These are phyloP conservation scores for Bruguiera sexangula DNA, from an alignment of 345 rosid genomes.

Conservation along the genomic window DNA sequence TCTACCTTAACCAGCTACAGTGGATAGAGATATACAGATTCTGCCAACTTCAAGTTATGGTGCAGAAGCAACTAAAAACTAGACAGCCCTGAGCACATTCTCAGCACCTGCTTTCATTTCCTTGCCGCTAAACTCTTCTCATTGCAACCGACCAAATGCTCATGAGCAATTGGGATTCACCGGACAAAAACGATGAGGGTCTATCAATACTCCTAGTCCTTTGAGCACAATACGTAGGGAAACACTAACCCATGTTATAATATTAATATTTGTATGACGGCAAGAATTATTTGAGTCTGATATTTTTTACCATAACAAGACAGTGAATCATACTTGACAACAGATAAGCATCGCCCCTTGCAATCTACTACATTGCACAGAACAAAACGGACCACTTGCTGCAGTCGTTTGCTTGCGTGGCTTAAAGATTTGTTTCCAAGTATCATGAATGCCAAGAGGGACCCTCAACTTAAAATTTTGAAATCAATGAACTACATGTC, in stretches of 20 bases:
- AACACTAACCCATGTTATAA: background rate
- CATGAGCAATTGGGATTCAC: background rate
- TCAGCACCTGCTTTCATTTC: slow-evolving; percentile 8
- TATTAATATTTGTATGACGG: background rate
- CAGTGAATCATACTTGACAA: slow-evolving; percentile 1
- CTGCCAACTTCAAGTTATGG: too few relatives aligned
- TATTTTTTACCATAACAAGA: background rate
- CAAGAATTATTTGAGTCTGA: background rate
- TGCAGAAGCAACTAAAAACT: background rate
- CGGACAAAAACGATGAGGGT: background rate
- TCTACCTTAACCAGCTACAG: too few relatives aligned
- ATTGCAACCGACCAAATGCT: background rate
- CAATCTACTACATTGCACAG: slow-evolving; percentile 17
- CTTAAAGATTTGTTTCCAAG: background rate
- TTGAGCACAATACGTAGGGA: background rate
- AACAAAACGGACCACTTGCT: slow-evolving; percentile 16
- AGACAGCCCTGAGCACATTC: background rate
- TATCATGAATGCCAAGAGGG: background rate
- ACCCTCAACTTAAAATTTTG: background rate
- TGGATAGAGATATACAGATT: too few relatives aligned
- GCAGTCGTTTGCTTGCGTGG: slow-evolving; percentile 19
- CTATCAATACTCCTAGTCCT: background rate
- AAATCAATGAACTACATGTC: background rate
- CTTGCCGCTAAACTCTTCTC: background rate
- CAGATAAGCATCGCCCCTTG: slow-evolving; percentile 9